phyloP scores from a whole-genome alignment of 2,329 filamentous ascomycete species.

The Blastomyces silverae region DNA sequence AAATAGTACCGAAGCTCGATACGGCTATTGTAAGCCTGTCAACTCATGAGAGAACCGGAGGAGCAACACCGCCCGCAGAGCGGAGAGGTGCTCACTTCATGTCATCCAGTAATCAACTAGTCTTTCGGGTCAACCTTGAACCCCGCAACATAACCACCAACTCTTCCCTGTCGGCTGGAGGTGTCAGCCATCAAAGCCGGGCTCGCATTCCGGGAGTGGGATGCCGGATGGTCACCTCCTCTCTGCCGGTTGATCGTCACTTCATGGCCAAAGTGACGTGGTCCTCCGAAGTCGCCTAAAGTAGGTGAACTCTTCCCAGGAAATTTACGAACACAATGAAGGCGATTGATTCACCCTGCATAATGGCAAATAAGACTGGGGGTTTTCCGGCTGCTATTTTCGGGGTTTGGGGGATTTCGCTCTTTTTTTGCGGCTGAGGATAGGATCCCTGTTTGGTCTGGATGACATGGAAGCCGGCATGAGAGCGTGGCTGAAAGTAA shows the following conservation, averaged over 20 bases:
- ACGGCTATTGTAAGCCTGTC: background rate
- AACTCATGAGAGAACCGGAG: background rate
- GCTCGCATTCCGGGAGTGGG: background rate
- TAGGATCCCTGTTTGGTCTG: background rate
- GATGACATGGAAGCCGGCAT: background rate
- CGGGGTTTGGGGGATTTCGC: background rate
- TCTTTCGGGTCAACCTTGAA: background rate
- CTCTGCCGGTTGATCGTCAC: background rate
- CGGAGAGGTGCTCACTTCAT: background rate
- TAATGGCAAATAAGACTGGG: background rate
- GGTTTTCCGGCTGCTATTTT: background rate
- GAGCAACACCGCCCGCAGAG: background rate
- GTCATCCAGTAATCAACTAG: background rate
- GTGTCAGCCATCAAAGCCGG: background rate
- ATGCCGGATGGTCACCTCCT: background rate
- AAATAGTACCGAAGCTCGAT: background rate
- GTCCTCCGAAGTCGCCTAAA: background rate
- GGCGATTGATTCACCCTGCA: background rate
- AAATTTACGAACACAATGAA: background rate
- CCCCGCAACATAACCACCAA: background rate
- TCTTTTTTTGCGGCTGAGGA: background rate
- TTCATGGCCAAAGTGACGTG: background rate
- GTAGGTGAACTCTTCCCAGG: background rate
- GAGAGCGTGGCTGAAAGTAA: background rate
- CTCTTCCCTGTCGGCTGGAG: background rate